Evolutionary conservation across 2,329 filamentous ascomycete species (phyloP).

Genomic region (Sarocladium oryzae): DNA sequence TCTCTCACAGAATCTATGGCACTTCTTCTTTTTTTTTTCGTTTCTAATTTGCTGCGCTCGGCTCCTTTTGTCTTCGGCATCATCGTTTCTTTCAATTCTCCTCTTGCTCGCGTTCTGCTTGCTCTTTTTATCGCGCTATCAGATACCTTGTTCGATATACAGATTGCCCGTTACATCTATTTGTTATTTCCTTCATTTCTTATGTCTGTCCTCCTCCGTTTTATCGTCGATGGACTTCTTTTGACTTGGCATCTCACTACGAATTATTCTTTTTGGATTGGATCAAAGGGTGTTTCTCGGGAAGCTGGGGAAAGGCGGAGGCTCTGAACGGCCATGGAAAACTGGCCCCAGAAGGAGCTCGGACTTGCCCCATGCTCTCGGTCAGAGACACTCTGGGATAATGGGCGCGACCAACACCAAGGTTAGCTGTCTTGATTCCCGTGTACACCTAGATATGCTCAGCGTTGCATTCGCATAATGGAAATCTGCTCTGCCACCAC

Average conservation of each 20-base stretch:
- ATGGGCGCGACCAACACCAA: neutral
- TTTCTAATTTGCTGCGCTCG: constrained; percentile 19
- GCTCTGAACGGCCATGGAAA: neutral
- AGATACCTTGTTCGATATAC: constrained; percentile 46
- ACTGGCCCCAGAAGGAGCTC: neutral
- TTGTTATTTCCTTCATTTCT: constrained; percentile 3
- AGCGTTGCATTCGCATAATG: constrained; percentile 10
- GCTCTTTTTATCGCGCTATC: constrained; percentile 7
- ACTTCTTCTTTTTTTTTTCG: constrained; percentile 33
- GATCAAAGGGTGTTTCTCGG: neutral
- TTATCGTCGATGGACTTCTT: constrained; percentile 10
- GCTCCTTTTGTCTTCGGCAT: constrained; percentile 19
- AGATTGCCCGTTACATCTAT: constrained; percentile 21
- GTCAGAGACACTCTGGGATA: neutral
- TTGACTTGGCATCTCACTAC: neutral
- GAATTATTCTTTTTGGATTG: constrained; percentile 1
- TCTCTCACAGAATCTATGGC: neutral
- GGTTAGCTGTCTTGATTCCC: neutral
- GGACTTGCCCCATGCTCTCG: neutral
- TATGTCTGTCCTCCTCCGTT: neutral
- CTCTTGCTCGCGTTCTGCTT: constrained; percentile 1
- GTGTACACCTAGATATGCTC: constrained; percentile 9
- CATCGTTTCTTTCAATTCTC: constrained; percentile 21
- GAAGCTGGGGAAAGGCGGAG: neutral
- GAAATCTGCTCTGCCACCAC: constrained; percentile 5